A percentile compares a stretch with the other conserved stretches of the same genome.
Conservation (phyloP, 2,329 filamentous ascomycete genomes). For the Diaporthe ilicicola region DNA sequence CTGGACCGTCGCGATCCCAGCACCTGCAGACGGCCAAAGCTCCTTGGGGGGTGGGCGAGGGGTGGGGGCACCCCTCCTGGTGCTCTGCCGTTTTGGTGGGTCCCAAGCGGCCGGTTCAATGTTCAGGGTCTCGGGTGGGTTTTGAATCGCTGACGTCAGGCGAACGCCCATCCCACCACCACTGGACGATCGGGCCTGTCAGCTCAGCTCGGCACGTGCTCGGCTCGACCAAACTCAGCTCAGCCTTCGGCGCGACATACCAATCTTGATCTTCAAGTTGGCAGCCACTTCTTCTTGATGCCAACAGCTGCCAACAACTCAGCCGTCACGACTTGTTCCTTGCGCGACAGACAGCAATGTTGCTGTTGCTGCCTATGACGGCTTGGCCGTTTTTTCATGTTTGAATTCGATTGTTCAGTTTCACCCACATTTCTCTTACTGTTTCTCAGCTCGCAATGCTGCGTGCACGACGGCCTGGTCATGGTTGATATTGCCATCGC, state of each 20-base stretch:
- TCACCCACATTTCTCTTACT: no score
- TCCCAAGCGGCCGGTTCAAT: conserved; percentile 8
- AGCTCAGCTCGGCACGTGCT: no score
- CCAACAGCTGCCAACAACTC: not conserved
- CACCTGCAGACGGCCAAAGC: not conserved
- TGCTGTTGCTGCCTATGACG: no score
- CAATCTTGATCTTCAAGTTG: not conserved
- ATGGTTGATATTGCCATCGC: not conserved
- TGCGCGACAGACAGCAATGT: no score
- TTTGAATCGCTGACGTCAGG: conserved; percentile 12
- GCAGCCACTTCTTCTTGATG: conserved; percentile 1
- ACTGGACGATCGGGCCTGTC: not conserved
- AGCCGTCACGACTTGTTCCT: not conserved
- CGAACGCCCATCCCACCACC: not conserved
- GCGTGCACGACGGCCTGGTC: not conserved
- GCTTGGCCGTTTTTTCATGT: no score
- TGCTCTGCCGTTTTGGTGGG: not conserved
- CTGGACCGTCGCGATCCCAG: not conserved
- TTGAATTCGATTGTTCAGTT: no score
- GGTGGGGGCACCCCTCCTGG: no score
- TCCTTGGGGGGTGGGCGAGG: not conserved
- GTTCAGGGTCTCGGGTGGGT: not conserved
- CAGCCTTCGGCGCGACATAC: not conserved
- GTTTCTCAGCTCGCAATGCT: not conserved
- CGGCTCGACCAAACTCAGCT: not conserved